phyloP scores from a whole-genome alignment of 176 grass and related monocot species.

The Juncus effusus region DNA sequence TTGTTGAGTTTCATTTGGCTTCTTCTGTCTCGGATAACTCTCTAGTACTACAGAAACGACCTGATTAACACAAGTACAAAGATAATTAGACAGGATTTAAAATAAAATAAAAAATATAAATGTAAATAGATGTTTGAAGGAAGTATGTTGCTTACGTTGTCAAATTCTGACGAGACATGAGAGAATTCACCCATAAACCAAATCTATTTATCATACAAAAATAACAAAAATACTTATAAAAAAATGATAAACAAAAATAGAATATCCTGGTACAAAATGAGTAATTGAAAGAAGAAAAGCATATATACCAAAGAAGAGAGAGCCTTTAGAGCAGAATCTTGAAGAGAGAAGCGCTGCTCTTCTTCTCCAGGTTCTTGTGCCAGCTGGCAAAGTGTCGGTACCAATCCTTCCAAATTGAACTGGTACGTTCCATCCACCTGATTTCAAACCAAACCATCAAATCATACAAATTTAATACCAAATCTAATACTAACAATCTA shows the following conservation, averaged over 20 bases:
- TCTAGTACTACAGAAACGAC: slow-evolving; percentile 87
- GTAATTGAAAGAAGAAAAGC: neutral
- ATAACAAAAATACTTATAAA: slow-evolving; percentile 14
- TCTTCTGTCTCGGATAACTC: slow-evolving; percentile 59
- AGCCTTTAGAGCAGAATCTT: slow-evolving; percentile 66
- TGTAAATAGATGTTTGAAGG: slow-evolving; percentile 2
- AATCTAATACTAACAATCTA: slow-evolving; percentile 2
- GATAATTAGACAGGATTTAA: slow-evolving; percentile 21
- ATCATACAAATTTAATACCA: slow-evolving; percentile 4
- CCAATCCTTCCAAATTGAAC: slow-evolving; percentile 91
- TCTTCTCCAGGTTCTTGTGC: slow-evolving; percentile 81
- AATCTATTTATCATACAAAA: slow-evolving; percentile 47
- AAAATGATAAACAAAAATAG: slow-evolving; percentile 3
- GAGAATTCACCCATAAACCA: slow-evolving; percentile 99
- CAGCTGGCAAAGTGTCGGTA: slow-evolving; percentile 85
- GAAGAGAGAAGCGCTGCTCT: slow-evolving; percentile 39
- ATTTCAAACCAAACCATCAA: slow-evolving; percentile 5
- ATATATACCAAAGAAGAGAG: slow-evolving; percentile 80
- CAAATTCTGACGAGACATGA: slow-evolving; percentile 88
- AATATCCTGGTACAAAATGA: slow-evolving; percentile 8
- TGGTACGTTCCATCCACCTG: slow-evolving; percentile 96
- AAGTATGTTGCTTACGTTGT: slow-evolving; percentile 74
- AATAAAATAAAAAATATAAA: slow-evolving; percentile 31
- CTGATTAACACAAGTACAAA: slow-evolving; percentile 26
- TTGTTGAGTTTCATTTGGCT: slow-evolving; percentile 28